Conservation (phyloP, 352 stramenopile species). For the Phytophthora aleatoria region DNA sequence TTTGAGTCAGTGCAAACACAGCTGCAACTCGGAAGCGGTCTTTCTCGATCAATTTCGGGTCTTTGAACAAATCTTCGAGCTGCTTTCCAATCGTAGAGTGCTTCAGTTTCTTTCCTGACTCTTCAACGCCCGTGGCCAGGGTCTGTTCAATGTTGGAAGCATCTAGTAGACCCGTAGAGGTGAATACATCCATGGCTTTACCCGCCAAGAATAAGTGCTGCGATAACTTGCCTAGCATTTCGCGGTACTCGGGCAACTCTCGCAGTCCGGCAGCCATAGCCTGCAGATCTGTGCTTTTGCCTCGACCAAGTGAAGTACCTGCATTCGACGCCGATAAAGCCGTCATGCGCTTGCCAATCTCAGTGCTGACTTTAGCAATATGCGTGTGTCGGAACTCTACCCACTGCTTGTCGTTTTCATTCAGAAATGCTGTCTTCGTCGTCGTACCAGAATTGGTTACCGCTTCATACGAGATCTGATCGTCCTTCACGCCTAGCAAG, state of each 20-base stretch:
- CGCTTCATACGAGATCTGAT: slow-evolving; percentile 92
- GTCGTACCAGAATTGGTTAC: slow-evolving; percentile 82
- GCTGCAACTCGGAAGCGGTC: slow-evolving; percentile 92
- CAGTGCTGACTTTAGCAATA: slow-evolving; percentile 90
- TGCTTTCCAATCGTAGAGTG: slow-evolving; percentile 81
- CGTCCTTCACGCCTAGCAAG: slow-evolving; percentile 93
- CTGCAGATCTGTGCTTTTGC: slow-evolving; percentile 87
- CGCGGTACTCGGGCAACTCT: slow-evolving; percentile 94
- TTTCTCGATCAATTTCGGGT: slow-evolving; percentile 74
- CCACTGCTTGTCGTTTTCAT: slow-evolving; percentile 97
- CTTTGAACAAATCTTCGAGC: slow-evolving; percentile 88
- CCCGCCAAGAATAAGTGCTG: slow-evolving; percentile 95
- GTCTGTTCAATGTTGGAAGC: slow-evolving; percentile 95
- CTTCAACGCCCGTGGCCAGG: slow-evolving; percentile 93
- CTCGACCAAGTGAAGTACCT: slow-evolving; percentile 75
- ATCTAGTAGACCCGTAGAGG: slow-evolving; percentile 85
- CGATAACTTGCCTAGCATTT: slow-evolving; percentile 94
- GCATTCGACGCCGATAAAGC: slow-evolving; percentile 81
- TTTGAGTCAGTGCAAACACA: slow-evolving; percentile 94
- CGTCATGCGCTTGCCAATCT: slow-evolving; percentile 81
- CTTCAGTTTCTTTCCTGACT: slow-evolving; percentile 92
- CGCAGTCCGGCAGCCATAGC: slow-evolving; percentile 94
- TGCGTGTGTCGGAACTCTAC: slow-evolving; percentile 96
- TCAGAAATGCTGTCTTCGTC: slow-evolving; percentile 93
- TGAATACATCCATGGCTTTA: slow-evolving; percentile 95